Evolutionary conservation across 2,329 filamentous ascomycete genomes (phyloP).

Genomic region (Scytalidium sp.): DNA sequence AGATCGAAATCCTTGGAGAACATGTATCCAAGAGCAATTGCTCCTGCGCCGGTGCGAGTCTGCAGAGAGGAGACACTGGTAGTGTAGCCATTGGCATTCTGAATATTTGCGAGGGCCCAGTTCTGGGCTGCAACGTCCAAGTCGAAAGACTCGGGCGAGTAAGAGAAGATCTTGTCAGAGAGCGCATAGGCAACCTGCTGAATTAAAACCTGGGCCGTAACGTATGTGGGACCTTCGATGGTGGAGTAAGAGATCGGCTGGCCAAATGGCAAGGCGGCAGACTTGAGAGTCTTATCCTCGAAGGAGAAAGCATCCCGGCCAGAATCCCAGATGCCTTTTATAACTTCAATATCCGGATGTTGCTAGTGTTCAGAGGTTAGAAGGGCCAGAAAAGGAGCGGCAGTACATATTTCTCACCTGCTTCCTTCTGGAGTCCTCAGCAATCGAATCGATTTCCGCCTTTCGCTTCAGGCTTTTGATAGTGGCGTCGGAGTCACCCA

Average conservation of each 20-base stretch:
- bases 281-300: slow-evolving; percentile 27
- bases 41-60: slow-evolving; percentile 83
- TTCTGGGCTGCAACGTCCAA: slow-evolving; percentile 78
- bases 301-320: slow-evolving; percentile 18
- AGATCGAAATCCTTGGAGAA: slow-evolving; percentile 97
- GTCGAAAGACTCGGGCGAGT: slow-evolving; percentile 91
- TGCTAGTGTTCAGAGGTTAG: slow-evolving; percentile 18
- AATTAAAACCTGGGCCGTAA: slow-evolving; percentile 88
- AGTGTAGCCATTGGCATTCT: slow-evolving; percentile 78
- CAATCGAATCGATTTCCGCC: slow-evolving; percentile 17
- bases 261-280: slow-evolving; percentile 55
- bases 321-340: slow-evolving; percentile 27
- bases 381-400: slow-evolving; percentile 2
- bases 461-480: slow-evolving; percentile 21
- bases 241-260: slow-evolving; percentile 50
- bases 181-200: slow-evolving; percentile 95
- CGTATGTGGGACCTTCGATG: slow-evolving; percentile 85
- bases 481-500: slow-evolving; percentile 19
- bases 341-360: slow-evolving; percentile 18
- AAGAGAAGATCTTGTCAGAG: slow-evolving; percentile 96
- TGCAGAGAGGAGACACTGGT: slow-evolving; percentile 79
- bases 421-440: slow-evolving; percentile 13
- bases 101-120: slow-evolving; percentile 68
- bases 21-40: slow-evolving; percentile 91
- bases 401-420: slow-evolving; percentile 11